phyloP scores from a whole-genome alignment of 805 yeast genomes.

The Blastobotrys chiropterorum region DNA sequence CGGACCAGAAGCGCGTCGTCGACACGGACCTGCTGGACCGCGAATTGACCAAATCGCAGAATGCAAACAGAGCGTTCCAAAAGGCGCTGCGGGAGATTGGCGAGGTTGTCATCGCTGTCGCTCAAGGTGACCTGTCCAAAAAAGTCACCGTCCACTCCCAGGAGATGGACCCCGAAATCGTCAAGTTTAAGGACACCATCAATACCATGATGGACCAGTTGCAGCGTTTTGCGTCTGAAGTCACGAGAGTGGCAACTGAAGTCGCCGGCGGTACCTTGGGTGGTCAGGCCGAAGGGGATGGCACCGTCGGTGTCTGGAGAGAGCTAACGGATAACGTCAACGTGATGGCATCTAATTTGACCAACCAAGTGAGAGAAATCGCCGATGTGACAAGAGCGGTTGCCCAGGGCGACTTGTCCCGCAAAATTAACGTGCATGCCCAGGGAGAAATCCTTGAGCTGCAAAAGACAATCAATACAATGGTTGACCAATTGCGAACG shows the following conservation, averaged over 20 bases:
- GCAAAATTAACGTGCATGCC: slow-evolving; percentile 83
- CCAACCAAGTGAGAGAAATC: slow-evolving; percentile 84
- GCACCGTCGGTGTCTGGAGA: slow-evolving; percentile 86
- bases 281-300: slow-evolving; percentile 79
- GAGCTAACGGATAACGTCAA: slow-evolving; percentile 81
- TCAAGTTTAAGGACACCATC: slow-evolving; percentile 72
- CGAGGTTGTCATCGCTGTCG: slow-evolving; percentile 80
- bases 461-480: slow-evolving; percentile 80
- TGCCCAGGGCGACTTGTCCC: slow-evolving; percentile 76
- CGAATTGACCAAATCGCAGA: slow-evolving; percentile 36
- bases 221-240: slow-evolving; percentile 74
- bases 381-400: slow-evolving; percentile 88
- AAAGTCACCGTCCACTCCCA: slow-evolving; percentile 68
- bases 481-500: slow-evolving; percentile 79
- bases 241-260: slow-evolving; percentile 79
- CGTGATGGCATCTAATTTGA: slow-evolving; percentile 82
- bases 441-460: slow-evolving; percentile 84
- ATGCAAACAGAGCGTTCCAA: slow-evolving; percentile 61
- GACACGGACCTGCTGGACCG: slow-evolving; percentile 29
- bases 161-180: slow-evolving; percentile 72
- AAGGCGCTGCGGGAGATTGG: slow-evolving; percentile 74
- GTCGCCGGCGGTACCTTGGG: slow-evolving; percentile 88
- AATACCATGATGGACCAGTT: slow-evolving; percentile 87
- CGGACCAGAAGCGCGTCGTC: slow-evolving; percentile 24
- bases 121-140: slow-evolving; percentile 80